Base-by-base conservation (phyloP, 2,329 filamentous ascomycete genomes). In the Metarhizium album region DNA sequence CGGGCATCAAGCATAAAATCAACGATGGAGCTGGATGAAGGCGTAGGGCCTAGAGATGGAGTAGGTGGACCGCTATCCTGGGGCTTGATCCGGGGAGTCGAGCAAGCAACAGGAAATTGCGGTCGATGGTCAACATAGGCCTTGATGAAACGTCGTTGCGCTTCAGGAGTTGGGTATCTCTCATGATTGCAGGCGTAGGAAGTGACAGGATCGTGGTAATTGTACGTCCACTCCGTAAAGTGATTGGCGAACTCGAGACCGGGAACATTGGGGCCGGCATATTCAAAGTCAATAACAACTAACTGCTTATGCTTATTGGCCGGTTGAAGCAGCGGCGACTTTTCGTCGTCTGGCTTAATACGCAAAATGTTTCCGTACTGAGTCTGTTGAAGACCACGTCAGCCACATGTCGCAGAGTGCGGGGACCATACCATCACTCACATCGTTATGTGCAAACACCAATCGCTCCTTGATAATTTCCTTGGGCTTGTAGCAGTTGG, bases 351-450 rank as follows among this genome's bases (percentile, higher is more conserved):
- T 2, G 79, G 79, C 2, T 74, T 72, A 47, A 84, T 67, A 37
- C 90, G 88, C 47, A 98, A 81, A 55, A 98, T 93, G 64, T 98
- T 98, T 56, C 93, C 93, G 62, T 98, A 97, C 82, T 98, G 93
- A 4, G 93, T 95, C 89, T 95, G 54, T 11, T 20, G 29, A 62
- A 49, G 24, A 14, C 29, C 53, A 7, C 20, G 22, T 33, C 11
- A 43, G 13, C n/a, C 23, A 16, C 35, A 23, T 24, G 16, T 11
- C 3, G 9, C 13, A 23, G 18, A 16, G 9, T 3, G 11, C 2
- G 2, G 3, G n/a, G 1, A 16, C 3, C 6, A 9, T 13, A n/a
- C 16, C 7, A 18, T 6, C 43, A 69, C 85, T 72, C 69, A 94
- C 90, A 76, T 98, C 93, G 61, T 95, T 96, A 66, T 98, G 93